Conservation (phyloP, 2,329 filamentous ascomycete genomes). For the Bimuria novae-zelandiae region DNA sequence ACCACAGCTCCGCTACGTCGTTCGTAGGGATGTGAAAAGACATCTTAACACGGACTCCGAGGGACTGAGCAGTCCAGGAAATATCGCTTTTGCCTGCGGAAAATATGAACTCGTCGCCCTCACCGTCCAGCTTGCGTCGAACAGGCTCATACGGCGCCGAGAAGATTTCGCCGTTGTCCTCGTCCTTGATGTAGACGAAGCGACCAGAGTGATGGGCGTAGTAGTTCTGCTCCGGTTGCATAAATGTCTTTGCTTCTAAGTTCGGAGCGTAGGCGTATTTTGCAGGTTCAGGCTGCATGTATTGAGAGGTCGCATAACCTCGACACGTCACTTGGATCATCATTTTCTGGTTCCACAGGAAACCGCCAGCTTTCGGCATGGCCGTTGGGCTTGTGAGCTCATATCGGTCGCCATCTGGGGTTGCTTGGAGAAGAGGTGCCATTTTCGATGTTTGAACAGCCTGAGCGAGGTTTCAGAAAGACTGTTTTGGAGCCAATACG, state of each 20-base stretch:
- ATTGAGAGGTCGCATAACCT: constrained; percentile 62
- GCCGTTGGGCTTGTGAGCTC: constrained; percentile 61
- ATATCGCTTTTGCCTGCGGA: constrained; percentile 61
- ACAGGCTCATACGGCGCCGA: constrained; percentile 63
- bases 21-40: constrained; percentile 57
- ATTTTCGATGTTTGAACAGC: constrained; percentile 14
- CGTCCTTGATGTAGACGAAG: constrained; percentile 64
- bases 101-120: constrained; percentile 52
- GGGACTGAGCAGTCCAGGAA: constrained; percentile 58
- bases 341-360: constrained; percentile 65
- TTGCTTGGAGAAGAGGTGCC: constrained; percentile 43
- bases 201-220: constrained; percentile 63
- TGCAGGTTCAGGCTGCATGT: constrained; percentile 65
- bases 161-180: constrained; percentile 56
- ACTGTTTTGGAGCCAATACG: constrained; percentile 20
- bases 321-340: constrained; percentile 65
- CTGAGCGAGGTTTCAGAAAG: constrained; percentile 12
- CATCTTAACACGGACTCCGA: constrained; percentile 59
- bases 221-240: constrained; percentile 65
- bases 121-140: constrained; percentile 51
- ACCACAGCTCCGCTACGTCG: constrained; percentile 63
- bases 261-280: constrained; percentile 65
- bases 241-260: constrained; percentile 63
- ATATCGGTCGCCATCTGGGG: constrained; percentile 58
- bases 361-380: constrained; percentile 60